phyloP scores from a whole-genome alignment of 805 yeast species.

The Candida morakotiae region DNA sequence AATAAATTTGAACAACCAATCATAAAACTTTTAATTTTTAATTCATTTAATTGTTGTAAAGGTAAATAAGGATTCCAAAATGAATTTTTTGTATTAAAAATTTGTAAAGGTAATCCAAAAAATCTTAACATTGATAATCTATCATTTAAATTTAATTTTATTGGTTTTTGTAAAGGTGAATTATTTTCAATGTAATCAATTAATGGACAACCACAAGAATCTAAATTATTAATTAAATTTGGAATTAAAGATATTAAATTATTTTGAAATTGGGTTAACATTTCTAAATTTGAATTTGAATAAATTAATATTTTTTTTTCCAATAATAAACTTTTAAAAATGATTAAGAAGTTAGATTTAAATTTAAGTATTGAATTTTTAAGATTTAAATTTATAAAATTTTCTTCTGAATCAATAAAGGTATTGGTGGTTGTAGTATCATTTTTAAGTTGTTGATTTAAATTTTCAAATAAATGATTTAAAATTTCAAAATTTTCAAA shows the following conservation, averaged over 20 bases:
- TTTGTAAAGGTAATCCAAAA: conserved; percentile 82
- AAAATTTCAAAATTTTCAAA: conserved; percentile 69
- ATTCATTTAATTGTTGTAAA: conserved; percentile 79
- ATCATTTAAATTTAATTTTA: conserved; percentile 72
- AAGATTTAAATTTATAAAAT: conserved; percentile 64
- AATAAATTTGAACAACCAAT: conserved; percentile 88
- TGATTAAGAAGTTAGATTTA: conserved; percentile 53
- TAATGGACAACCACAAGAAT: conserved; percentile 77
- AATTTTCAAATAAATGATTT: conserved; percentile 64
- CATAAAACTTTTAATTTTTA: conserved; percentile 61
- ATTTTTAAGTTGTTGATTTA: conserved; percentile 34
- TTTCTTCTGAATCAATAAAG: too few relatives aligned
- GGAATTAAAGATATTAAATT: conserved; percentile 83
- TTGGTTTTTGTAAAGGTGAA: conserved; percentile 50
- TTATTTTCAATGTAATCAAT: conserved; percentile 50
- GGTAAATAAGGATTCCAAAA: conserved; percentile 94
- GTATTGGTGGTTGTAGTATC: too few relatives aligned
- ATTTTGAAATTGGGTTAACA: conserved; percentile 77
- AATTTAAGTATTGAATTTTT: conserved; percentile 60
- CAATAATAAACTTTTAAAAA: conserved; percentile 73
- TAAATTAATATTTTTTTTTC: conserved; percentile 74
- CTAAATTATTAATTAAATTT: conserved; percentile 64
- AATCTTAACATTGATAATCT: conserved; percentile 71
- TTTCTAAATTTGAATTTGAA: conserved; percentile 71
- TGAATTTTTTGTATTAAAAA: conserved; percentile 78